Base-by-base conservation (phyloP, 179 eudicot species). In the Silene coronaria region DNA sequence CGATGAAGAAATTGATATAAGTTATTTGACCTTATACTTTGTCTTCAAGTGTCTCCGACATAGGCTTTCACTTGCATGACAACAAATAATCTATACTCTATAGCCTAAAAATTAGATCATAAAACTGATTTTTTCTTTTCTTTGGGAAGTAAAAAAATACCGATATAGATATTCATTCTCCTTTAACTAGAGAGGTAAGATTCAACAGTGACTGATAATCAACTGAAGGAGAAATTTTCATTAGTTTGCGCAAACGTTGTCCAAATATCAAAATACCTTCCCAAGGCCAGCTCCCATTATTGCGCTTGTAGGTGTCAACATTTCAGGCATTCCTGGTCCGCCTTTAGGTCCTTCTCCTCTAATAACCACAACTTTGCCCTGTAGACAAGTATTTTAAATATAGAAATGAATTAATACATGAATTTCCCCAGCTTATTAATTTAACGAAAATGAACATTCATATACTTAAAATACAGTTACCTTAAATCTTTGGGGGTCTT, bases 281-380 rank as follows among this genome's bases (percentile, higher is more conserved):
- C 99, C 99, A 64, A 95, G 97, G 63, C 99, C 99, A 11, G 99
- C 99, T 36, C 99, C 99, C 97, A 95, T 90, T 68, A 95, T 95
- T 32, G 99, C 99, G 82, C 99, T 95, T 16, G 99, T 95, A 55
- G 99, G 99, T 70, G 99, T 95, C 77, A 95, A 79, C 99, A 95
- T 95, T 79, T 95, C 99, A 38, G 99, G 93, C 99, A 95, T 95
- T 75, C 99, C 99, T 19, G 99, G 99, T 27, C 99, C 99, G 13
- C 99, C 99, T 78, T 92, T 95, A 28, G 99, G 99, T n/a, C 98
- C 98, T 77, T 94, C 98, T 83, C 98, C 98, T 84, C 97, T 87
- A 73, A 94, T 94, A 60, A 94, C 91, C 9, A 92, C 91, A 28
- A 94, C 99, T 82, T 87, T 95, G 19, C 99, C 97, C 99, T 95